Evolutionary conservation across 2,329 filamentous ascomycete species (phyloP).

Genomic region (Thielaviopsis ethacetica): DNA sequence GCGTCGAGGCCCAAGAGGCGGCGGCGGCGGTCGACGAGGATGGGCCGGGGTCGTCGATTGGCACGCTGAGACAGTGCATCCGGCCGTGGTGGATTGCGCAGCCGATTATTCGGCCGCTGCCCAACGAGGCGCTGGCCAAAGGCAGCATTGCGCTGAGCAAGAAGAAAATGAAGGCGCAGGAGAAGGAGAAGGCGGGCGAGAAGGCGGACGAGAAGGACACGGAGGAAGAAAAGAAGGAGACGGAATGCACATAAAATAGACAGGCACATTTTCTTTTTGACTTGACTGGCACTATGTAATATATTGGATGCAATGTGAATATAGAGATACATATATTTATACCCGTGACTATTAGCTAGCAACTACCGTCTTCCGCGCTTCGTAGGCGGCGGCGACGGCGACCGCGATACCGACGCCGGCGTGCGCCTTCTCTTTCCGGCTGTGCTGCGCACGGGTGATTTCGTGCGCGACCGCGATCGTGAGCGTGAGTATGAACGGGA

Average conservation of each 20-base stretch:
- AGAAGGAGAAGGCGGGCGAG: conserved; percentile 14
- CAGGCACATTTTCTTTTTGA: neutral
- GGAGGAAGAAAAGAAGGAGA: neutral
- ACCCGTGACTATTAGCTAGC: neutral
- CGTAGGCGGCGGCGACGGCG: conserved; percentile 11
- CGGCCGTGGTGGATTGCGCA: conserved; percentile 85
- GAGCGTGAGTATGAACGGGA: conserved; percentile 22
- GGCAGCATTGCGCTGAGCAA: conserved; percentile 62
- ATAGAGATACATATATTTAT: neutral
- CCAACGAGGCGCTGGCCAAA: conserved; percentile 71
- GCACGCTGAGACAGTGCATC: conserved; percentile 53
- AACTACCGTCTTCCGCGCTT: conserved; percentile 12
- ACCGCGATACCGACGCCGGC: conserved; percentile 9
- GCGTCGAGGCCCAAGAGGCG: conserved; percentile 10
- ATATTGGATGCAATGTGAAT: neutral
- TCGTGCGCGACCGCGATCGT: conserved; percentile 4
- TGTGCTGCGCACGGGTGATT: neutral
- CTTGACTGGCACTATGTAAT: neutral
- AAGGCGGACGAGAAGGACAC: neutral
- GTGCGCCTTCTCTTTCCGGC: conserved; percentile 7
- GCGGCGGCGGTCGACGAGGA: conserved; percentile 24
- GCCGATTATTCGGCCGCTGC: conserved; percentile 70
- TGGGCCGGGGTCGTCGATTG: conserved; percentile 32
- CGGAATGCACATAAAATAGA: neutral
- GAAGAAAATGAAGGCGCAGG: conserved; percentile 38